These are phyloP conservation scores for Boletellus ananas DNA, from an alignment of 768 basidiomycete species.

Conservation along the genomic window DNA sequence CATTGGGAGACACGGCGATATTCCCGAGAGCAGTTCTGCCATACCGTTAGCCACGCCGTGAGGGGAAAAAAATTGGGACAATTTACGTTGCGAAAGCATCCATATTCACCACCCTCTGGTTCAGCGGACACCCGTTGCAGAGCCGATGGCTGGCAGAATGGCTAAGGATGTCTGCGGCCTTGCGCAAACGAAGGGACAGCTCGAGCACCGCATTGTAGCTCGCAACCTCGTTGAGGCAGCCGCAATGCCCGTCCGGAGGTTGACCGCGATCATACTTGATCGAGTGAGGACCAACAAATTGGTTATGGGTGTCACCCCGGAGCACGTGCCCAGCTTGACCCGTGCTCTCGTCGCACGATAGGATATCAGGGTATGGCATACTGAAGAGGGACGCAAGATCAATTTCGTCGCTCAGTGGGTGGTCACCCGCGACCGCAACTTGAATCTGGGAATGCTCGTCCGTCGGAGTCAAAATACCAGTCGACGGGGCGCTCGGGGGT, in stretches of 20 bases:
- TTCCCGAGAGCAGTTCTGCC: conserved; percentile 42
- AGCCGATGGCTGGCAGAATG: conserved; percentile 41
- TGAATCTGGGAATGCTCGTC: conserved; percentile 39
- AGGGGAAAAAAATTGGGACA: background rate
- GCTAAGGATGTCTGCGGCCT: conserved; percentile 53
- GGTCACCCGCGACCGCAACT: conserved; percentile 22
- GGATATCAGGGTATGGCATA: conserved; percentile 30
- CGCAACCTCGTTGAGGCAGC: conserved; percentile 51
- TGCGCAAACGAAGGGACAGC: conserved; percentile 59
- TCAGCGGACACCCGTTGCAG: conserved; percentile 33
- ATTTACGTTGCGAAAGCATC: conserved; percentile 53
- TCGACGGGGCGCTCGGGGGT: conserved; percentile 28
- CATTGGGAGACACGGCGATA: conserved; percentile 27
- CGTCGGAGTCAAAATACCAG: conserved; percentile 42
- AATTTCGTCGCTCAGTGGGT: conserved; percentile 34
- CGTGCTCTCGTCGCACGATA: conserved; percentile 12
- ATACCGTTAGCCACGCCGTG: conserved; percentile 8
- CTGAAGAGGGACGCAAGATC: conserved; percentile 41
- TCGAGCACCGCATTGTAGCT: conserved; percentile 61
- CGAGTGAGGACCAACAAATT: conserved; percentile 6
- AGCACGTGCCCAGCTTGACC: conserved; percentile 9
- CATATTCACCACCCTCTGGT: conserved; percentile 47
- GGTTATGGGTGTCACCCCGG: background rate
- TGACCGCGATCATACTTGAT: conserved; percentile 14
- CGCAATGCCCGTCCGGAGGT: conserved; percentile 42